phyloP scores from a whole-genome alignment of 2,329 filamentous ascomycete genomes.

The Sclerotinia trifoliorum region DNA sequence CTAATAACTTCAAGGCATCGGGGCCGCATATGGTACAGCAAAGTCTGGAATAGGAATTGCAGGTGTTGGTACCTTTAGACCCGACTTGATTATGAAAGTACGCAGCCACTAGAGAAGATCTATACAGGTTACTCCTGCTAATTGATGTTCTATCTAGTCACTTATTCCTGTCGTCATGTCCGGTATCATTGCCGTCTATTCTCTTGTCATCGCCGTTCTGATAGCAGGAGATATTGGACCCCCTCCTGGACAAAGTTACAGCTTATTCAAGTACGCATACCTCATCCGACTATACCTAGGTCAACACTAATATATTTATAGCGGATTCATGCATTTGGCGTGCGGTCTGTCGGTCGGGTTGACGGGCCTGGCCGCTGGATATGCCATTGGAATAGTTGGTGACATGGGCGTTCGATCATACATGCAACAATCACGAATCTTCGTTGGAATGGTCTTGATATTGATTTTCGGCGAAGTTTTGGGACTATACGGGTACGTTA shows the following conservation, averaged over 20 bases:
- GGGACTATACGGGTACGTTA: conserved; percentile 88
- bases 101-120: conserved; percentile 24
- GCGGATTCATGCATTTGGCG: conserved; percentile 90
- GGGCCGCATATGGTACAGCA: conserved; percentile 82
- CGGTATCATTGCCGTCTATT: conserved; percentile 97
- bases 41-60: conserved; percentile 88
- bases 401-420: conserved; percentile 92
- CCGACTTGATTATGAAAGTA: conserved; percentile 91
- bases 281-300: neutral
- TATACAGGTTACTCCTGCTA: conserved; percentile 9
- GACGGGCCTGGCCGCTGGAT: conserved; percentile 89
- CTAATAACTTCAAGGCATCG: conserved; percentile 44
- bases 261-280: conserved; percentile 71
- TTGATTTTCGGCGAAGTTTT: conserved; percentile 98
- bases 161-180: conserved; percentile 95
- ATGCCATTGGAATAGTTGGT: conserved; percentile 93
- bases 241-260: conserved; percentile 66
- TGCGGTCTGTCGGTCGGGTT: conserved; percentile 89
- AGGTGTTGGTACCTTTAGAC: conserved; percentile 79
- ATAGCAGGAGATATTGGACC: conserved; percentile 88
- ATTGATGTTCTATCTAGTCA: conserved; percentile 47
- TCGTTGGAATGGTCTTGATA: conserved; percentile 98
- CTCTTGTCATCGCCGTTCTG: conserved; percentile 92
- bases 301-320: conserved; percentile 40
- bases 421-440: conserved; percentile 94